Percentiles rank a stretch among this genome's conserved stretches.
phyloP scores from a whole-genome alignment of 495 filamentous ascomycete species.

The Neurospora intermedia region DNA sequence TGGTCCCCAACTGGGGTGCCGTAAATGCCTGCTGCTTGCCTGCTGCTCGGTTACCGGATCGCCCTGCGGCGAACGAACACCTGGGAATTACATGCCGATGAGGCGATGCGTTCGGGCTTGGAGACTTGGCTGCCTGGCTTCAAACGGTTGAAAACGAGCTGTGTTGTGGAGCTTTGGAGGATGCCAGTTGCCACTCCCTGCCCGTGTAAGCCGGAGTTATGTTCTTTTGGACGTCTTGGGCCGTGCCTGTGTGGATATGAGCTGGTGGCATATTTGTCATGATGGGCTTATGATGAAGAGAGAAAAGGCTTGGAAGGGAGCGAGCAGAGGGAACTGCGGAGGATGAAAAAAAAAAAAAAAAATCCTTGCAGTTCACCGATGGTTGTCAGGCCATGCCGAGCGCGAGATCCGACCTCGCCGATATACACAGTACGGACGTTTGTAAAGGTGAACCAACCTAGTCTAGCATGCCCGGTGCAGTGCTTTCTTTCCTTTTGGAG shows the following conservation, averaged over 20 bases:
- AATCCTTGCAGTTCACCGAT: background rate
- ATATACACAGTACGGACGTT: background rate
- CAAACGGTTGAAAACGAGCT: background rate
- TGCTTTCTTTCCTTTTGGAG: background rate
- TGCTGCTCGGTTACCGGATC: background rate
- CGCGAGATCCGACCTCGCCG: background rate
- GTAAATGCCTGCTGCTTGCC: background rate
- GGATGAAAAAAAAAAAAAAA: background rate
- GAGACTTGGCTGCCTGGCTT: background rate
- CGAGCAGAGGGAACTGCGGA: background rate
- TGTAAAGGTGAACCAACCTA: background rate
- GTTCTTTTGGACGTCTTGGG: background rate
- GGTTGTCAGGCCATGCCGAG: background rate
- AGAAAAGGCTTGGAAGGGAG: background rate
- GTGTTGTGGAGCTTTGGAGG: background rate
- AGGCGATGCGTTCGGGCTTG: constrained; percentile 1
- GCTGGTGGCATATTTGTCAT: background rate
- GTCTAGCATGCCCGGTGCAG: background rate
- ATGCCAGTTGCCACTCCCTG: constrained; percentile 8
- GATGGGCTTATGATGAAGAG: background rate
- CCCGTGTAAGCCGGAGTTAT: constrained; percentile 1
- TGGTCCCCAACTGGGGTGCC: background rate
- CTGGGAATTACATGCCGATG: background rate
- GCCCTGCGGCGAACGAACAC: background rate
- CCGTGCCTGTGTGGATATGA: background rate